These are phyloP conservation scores for Strigomonas culicis DNA, from an alignment of 208 protist species.

Conservation along the genomic window DNA sequence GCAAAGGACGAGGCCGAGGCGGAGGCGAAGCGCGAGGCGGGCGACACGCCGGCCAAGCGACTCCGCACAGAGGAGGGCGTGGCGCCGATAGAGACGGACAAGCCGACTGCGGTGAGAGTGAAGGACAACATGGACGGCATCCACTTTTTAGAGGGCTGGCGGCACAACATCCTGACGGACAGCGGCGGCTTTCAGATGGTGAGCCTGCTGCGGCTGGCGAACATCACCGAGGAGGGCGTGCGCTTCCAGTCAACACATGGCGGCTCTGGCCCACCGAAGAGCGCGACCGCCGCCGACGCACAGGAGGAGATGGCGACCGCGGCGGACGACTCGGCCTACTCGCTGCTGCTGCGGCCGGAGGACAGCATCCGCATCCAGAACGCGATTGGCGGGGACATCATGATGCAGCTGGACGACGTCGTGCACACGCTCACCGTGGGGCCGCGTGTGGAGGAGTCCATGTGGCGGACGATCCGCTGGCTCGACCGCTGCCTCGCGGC, in stretches of 20 bases:
- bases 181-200: constrained; percentile 99
- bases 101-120: constrained; percentile 25
- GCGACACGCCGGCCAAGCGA: background rate
- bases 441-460: constrained; percentile 95
- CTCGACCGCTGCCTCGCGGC: constrained; percentile 97
- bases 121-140: constrained; percentile 94
- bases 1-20: constrained; percentile 48
- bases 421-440: constrained; percentile 88
- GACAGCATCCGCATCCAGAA: constrained; percentile 98
- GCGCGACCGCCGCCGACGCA: constrained; percentile 7
- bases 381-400: constrained; percentile 98
- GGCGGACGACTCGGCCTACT: constrained; percentile 32
- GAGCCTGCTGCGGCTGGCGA: constrained; percentile 94
- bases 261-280: constrained; percentile 32
- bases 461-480: constrained; percentile 96
- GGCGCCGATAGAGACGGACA: background rate
- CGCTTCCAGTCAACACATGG: constrained; percentile 98
- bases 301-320: background rate
- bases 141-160: constrained; percentile 97
- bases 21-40: background rate
- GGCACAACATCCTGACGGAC: constrained; percentile 96
- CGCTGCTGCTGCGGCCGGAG: constrained; percentile 97
- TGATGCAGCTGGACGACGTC: constrained; percentile 99
- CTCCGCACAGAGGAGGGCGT: background rate
- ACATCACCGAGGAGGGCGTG: constrained; percentile 99